Conservation (phyloP, 164 flowering plant genomes). For the Sextonia rubra region DNA sequence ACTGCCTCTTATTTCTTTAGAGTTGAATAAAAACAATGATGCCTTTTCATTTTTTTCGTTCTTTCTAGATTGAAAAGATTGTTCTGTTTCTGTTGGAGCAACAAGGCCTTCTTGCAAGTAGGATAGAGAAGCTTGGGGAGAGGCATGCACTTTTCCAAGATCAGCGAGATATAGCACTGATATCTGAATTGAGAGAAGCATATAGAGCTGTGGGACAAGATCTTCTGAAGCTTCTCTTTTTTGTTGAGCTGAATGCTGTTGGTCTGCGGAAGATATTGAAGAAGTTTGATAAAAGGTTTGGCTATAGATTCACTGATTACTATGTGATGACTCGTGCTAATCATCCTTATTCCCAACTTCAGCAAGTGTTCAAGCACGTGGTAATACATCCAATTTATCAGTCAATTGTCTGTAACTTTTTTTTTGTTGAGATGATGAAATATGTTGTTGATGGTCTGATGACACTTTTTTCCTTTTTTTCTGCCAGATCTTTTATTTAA, state of each 20-base stretch:
- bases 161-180: slow-evolving; percentile 26
- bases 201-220: slow-evolving; percentile 63
- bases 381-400: slow-evolving; percentile 21
- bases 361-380: slow-evolving; percentile 72
- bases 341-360: slow-evolving; percentile 77
- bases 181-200: slow-evolving; percentile 46
- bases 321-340: slow-evolving; percentile 77
- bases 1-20: neutral
- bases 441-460: neutral
- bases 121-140: slow-evolving; percentile 44
- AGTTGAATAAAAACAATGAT: slow-evolving; percentile 3
- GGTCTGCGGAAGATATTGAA: slow-evolving; percentile 77
- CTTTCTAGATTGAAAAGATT: slow-evolving; percentile 67
- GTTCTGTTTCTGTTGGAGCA: slow-evolving; percentile 71
- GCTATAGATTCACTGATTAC: slow-evolving; percentile 66
- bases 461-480: neutral
- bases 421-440: neutral
- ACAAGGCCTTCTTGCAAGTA: slow-evolving; percentile 69
- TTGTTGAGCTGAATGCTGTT: slow-evolving; percentile 74
- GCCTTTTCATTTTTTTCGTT: neutral
- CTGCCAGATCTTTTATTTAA: neutral
- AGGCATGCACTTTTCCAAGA: slow-evolving; percentile 30
- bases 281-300: slow-evolving; percentile 79
- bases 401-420: neutral
- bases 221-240: slow-evolving; percentile 64